phyloP scores from a whole-genome alignment of 2,329 filamentous ascomycete genomes.

The Colletotrichum sp. region DNA sequence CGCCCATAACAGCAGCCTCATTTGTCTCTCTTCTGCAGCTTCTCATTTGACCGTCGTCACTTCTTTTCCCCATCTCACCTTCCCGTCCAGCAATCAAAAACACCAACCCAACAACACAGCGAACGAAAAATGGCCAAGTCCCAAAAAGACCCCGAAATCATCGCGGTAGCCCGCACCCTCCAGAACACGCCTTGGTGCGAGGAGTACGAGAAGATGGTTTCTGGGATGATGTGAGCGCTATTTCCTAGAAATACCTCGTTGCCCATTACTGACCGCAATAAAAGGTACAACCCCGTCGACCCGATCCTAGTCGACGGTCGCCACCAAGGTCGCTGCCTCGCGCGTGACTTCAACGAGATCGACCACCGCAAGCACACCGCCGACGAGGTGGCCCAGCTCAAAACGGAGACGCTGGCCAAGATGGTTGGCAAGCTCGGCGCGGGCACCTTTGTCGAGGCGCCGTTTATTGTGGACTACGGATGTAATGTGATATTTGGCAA shows the following conservation, averaged over 20 bases:
- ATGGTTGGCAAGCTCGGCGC: slow-evolving; percentile 52
- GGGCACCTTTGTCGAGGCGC: slow-evolving; percentile 61
- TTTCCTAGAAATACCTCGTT: too few species aligned
- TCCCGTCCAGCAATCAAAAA: not conserved
- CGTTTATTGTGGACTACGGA: slow-evolving; percentile 65
- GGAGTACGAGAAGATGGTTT: slow-evolving; percentile 18
- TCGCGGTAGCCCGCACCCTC: not conserved
- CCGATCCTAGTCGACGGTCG: slow-evolving; percentile 50
- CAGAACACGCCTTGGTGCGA: slow-evolving; percentile 3
- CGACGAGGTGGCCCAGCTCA: slow-evolving; percentile 32
- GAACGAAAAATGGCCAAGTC: not conserved
- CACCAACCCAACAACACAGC: too few species aligned
- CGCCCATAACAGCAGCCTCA: accelerated
- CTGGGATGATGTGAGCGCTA: slow-evolving; percentile 14
- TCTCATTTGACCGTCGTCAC: not conserved
- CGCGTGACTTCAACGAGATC: slow-evolving; percentile 53
- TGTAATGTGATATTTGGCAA: slow-evolving; percentile 64
- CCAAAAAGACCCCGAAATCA: not conserved
- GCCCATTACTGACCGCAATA: too few species aligned
- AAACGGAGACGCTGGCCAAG: slow-evolving; percentile 47
- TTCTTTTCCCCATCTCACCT: not conserved
- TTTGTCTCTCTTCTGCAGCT: not conserved
- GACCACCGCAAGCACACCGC: slow-evolving; percentile 55
- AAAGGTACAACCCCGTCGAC: slow-evolving; percentile 51
- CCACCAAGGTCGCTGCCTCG: slow-evolving; percentile 52